Base-by-base conservation (phyloP, 192 early-diverging fungal genomes). In the Obelidium mucronatum region DNA sequence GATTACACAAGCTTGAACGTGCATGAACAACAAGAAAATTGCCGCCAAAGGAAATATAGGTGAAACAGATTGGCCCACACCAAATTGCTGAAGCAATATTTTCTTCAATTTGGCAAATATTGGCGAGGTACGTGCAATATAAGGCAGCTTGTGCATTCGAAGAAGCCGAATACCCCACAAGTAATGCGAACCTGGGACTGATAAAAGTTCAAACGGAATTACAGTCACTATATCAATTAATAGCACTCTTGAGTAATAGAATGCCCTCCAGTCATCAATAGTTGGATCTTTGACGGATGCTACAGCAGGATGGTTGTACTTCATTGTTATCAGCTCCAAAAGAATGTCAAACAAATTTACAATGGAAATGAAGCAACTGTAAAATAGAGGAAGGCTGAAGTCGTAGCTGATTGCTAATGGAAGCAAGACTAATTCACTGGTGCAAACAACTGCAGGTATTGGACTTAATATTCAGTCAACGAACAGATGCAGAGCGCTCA, bases 1-100 rank as follows among this genome's bases (percentile, higher is more conserved):
- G 2, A 64, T 13, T 6, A 51, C 36, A 64, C 78, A 79, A 24
- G 67, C 74, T 40, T 79, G 78, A 31, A 79, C 4, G 40, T 79
- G 78, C 35, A 79, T 19, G 31, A 67, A 78, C 26, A 78, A 65
- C 1, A 67, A 55, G 2, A 79, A 34, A 15, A 40, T 28, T 31
- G 36, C 52, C 39, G 34, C 28, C 42, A 68, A 17, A 13, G 67
- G 67, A 17, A 68, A 22, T 17, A 68, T 52, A 3, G 52, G 26
- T 26, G 67, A 52, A 2, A 48, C 42, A 6, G 67, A n/a, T 17
- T 42, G 48, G 2, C 67, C 67, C 6, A 68, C 3, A 5, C 31
- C 2, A 6, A 54, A 22, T 44, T 28, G 11, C 17, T 68, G 19
- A 8, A 52, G 1, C 17, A 64, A 13, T 17, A 28, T 40, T 13